Conservation (phyloP, 768 basidiomycete species). For the Podaxis sp. region DNA sequence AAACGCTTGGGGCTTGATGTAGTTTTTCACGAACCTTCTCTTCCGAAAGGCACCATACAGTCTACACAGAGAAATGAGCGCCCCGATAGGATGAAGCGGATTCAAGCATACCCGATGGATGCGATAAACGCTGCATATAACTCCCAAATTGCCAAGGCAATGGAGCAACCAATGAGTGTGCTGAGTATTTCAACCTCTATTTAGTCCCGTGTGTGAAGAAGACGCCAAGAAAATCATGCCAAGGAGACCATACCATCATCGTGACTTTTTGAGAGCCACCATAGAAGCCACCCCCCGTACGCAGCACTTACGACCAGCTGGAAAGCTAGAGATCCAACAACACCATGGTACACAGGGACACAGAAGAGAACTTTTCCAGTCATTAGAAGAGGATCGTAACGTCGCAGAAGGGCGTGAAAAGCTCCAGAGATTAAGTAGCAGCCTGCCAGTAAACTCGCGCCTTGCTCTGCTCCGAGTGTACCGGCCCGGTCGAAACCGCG, state of each 20-base stretch:
- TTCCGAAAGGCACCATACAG: constrained; percentile 1
- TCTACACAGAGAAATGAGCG: not conserved
- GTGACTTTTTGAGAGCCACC: constrained; percentile 4
- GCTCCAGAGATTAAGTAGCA: not conserved
- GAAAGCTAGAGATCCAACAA: constrained; percentile 1
- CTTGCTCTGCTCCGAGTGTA: not conserved
- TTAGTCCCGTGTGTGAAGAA: not conserved
- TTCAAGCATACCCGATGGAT: not conserved
- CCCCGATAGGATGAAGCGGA: not conserved
- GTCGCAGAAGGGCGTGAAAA: not conserved
- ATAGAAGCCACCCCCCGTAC: constrained; percentile 4
- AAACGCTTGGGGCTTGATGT: constrained; percentile 7
- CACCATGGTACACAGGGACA: constrained; percentile 2
- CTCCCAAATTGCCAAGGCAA: constrained; percentile 11
- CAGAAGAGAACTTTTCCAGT: constrained; percentile 2
- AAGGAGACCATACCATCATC: not conserved
- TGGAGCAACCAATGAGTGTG: not conserved
- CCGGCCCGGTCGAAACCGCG: not conserved
- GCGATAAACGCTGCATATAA: constrained; percentile 9
- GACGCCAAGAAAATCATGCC: not conserved
- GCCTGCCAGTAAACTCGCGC: too few relatives aligned
- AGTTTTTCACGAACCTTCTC: constrained; percentile 13
- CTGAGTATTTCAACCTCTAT: constrained; percentile 1
- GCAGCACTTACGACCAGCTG: constrained; percentile 5
- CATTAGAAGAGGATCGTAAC: not conserved